Percentiles rank a stretch among this genome's conserved stretches.
phyloP scores from a whole-genome alignment of 2,329 filamentous ascomycete species.

The Cadophora luteo-olivacea region DNA sequence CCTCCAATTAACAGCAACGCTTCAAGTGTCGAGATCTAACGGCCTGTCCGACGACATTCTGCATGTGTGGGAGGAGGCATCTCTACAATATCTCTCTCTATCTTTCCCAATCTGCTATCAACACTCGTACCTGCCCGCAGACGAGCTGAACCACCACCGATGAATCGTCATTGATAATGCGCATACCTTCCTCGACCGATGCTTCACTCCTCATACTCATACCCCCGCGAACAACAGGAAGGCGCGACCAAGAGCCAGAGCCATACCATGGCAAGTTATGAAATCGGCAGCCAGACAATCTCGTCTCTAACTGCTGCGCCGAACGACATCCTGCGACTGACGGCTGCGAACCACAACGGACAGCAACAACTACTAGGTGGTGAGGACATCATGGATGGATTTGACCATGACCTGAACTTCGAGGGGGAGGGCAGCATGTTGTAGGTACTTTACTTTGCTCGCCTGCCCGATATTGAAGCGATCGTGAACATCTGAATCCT shows the following conservation, averaged over 20 bases:
- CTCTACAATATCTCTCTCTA: neutral
- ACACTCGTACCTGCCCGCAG: neutral
- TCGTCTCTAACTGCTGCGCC: conserved; percentile 28
- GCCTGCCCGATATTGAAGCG: neutral
- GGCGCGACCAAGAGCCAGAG: neutral
- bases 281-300: conserved; percentile 26
- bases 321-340: conserved; percentile 41
- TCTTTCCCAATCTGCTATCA: conserved; percentile 1
- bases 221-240: conserved; percentile 9
- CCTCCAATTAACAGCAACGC: conserved; percentile 20
- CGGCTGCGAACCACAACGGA: conserved; percentile 26
- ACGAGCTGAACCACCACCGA: neutral
- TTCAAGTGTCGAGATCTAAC: conserved; percentile 16
- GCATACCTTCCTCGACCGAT: conserved; percentile 25
- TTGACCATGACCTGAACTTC: conserved; percentile 41
- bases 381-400: conserved; percentile 41
- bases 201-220: conserved; percentile 29
- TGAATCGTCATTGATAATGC: conserved; percentile 31
- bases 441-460: conserved; percentile 32
- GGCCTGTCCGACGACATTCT: conserved; percentile 17
- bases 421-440: conserved; percentile 38
- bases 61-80: neutral
- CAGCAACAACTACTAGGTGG: conserved; percentile 26
- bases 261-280: conserved; percentile 29
- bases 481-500: neutral